These are phyloP conservation scores for Boechera stricta DNA, from an alignment of 345 rosid species.

Conservation along the genomic window DNA sequence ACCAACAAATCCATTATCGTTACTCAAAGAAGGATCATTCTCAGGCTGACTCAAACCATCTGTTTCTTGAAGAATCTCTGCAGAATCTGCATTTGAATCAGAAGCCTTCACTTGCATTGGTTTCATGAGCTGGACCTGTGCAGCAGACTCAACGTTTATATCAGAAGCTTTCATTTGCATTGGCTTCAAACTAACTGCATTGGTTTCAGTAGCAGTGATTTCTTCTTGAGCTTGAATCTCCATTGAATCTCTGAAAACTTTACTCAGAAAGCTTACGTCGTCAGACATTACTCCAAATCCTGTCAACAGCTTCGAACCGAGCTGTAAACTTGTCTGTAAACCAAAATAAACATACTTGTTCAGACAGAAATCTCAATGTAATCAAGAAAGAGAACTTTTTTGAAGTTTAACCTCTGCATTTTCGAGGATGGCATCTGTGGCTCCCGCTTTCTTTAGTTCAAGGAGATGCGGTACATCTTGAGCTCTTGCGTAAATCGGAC, in stretches of 20 bases:
- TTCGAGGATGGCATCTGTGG: slow-evolving; percentile 90
- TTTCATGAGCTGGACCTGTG: slow-evolving; percentile 32
- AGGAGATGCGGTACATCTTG: slow-evolving; percentile 82
- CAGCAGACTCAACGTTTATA: slow-evolving; percentile 1
- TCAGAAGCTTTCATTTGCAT: slow-evolving; percentile 47
- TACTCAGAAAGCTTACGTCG: slow-evolving; percentile 79
- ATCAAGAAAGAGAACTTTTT: background rate
- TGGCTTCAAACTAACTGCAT: slow-evolving; percentile 50
- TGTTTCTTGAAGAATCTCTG: slow-evolving; percentile 40
- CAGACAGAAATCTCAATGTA: background rate
- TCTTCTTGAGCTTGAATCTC: slow-evolving; percentile 81
- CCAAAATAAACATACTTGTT: slow-evolving; percentile 22
- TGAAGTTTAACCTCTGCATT: slow-evolving; percentile 70
- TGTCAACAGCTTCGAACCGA: slow-evolving; percentile 89
- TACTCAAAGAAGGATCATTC: slow-evolving; percentile 45
- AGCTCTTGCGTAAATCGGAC: slow-evolving; percentile 90
- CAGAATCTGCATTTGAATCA: slow-evolving; percentile 25
- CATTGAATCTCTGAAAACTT: slow-evolving; percentile 81
- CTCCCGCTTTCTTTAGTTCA: slow-evolving; percentile 92
- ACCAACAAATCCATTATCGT: slow-evolving; percentile 46
- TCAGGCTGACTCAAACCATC: slow-evolving; percentile 41
- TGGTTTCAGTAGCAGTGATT: slow-evolving; percentile 55
- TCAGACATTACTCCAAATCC: slow-evolving; percentile 98
- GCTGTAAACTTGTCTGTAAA: slow-evolving; percentile 87
- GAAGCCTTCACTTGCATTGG: slow-evolving; percentile 43